phyloP scores from a whole-genome alignment of 2,329 filamentous ascomycete genomes.

The Phyllosticta capitalensis region DNA sequence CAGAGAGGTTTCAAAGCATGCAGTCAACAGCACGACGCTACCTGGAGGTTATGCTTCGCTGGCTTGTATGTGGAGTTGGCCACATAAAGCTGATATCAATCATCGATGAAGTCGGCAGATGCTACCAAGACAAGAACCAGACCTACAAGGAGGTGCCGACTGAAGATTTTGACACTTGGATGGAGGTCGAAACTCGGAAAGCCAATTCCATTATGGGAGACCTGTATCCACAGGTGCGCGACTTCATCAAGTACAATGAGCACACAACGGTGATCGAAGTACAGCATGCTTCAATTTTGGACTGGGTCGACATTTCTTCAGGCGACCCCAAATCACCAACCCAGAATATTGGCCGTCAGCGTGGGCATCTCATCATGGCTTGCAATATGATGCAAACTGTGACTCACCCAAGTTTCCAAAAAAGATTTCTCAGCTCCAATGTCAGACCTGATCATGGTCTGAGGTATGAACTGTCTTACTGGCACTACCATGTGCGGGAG shows the following conservation, averaged over 20 bases:
- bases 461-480: neutral
- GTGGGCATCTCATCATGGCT: neutral
- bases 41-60: neutral
- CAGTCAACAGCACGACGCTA: neutral
- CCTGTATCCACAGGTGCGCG: neutral
- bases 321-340: too few species aligned
- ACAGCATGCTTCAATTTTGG: neutral
- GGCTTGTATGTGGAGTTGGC: neutral
- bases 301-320: too few species aligned
- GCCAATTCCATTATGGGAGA: neutral
- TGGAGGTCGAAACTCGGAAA: too few species aligned
- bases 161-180: too few species aligned
- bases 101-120: neutral
- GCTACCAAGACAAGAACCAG: neutral
- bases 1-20: neutral
- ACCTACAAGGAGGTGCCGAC: too few species aligned
- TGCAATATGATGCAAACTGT: neutral
- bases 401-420: neutral
- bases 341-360: neutral
- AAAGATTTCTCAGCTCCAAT: neutral
- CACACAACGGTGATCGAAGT: neutral
- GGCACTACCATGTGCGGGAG: neutral
- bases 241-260: neutral
- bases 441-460: neutral
- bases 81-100: neutral